Base-by-base conservation (phyloP, 2,329 filamentous ascomycete genomes). In the Diaporthe helianthi region DNA sequence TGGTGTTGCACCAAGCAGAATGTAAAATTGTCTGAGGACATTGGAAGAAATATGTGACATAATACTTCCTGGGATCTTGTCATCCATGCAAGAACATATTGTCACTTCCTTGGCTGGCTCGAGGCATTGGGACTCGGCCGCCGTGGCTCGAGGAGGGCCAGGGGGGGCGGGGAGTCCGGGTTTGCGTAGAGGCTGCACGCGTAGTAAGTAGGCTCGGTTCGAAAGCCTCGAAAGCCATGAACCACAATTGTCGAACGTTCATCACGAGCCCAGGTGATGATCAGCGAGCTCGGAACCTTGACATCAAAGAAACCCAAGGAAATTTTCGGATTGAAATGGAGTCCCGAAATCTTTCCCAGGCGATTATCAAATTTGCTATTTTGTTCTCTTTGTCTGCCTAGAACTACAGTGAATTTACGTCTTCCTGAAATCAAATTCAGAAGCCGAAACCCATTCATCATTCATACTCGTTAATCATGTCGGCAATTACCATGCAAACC, bases 141-240 rank as follows among this genome's bases (percentile, higher is more conserved):
- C 54, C 54, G 54, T 60, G 24, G n/a, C n/a, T n/a, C n/a, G n/a
- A n/a, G n/a, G n/a, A n/a, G n/a, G n/a, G n/a, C n/a, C n/a, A n/a
- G n/a, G n/a, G n/a, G n/a, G n/a, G n/a, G 54, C 22, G 36, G 36
- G 54, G 44, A 60, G 54, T 60, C 54, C 54, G 54, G 33, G 33
- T 33, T 33, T 33, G 9, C 33, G 12, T 33, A 12, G 38, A 26
- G n/a, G 36, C 4, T 44, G 38, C 29, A n/a, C 19, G 54, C 54
- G 44, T 22, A 17, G 44, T 10, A 60, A 60, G 44, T 10, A 60
- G 44, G 54, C 54, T 60, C 54, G 54, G 51, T 29, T 54, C 10
- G 5, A 38, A 6, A 10, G 36, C 54, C 29, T 54, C 10, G 5
- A 38, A 6, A 10, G 36, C 54, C 29, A 36, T 15, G 54, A 60